phyloP scores from a whole-genome alignment of 2,329 filamentous ascomycete species.

The Thelonectria rubi region DNA sequence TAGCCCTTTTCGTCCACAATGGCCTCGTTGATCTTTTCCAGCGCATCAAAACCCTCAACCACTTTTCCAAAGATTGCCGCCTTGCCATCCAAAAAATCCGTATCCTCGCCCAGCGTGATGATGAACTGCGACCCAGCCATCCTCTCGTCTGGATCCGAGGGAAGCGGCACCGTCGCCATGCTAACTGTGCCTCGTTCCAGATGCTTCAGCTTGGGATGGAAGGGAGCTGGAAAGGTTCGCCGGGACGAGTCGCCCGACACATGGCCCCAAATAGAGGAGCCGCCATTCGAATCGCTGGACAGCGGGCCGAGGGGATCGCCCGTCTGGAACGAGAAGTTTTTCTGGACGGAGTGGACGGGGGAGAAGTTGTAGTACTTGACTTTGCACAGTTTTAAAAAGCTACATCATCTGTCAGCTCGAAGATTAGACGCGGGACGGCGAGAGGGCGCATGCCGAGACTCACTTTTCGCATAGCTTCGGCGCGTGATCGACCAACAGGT shows the following conservation, averaged over 20 bases:
- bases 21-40: slow-evolving; percentile 92
- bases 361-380: slow-evolving; percentile 99
- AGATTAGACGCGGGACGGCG: slow-evolving; percentile 25
- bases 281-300: slow-evolving; percentile 86
- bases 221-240: slow-evolving; percentile 83
- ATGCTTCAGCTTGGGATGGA: slow-evolving; percentile 89
- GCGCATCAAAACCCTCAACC: slow-evolving; percentile 91
- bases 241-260: slow-evolving; percentile 72
- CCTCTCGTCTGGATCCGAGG: slow-evolving; percentile 80
- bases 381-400: slow-evolving; percentile 98
- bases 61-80: slow-evolving; percentile 96
- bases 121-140: slow-evolving; percentile 93
- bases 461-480: slow-evolving; percentile 96
- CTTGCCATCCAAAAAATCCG: slow-evolving; percentile 91
- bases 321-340: slow-evolving; percentile 95
- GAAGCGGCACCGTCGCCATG: slow-evolving; percentile 89
- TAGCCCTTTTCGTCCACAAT: slow-evolving; percentile 88
- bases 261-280: slow-evolving; percentile 90
- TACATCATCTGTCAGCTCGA: slow-evolving; percentile 58
- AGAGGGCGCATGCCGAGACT: slow-evolving; percentile 50
- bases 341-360: slow-evolving; percentile 90
- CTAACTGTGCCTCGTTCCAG: slow-evolving; percentile 90
- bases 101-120: slow-evolving; percentile 86
- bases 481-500: slow-evolving; percentile 87
- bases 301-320: slow-evolving; percentile 92